Conservation (phyloP, 495 filamentous ascomycete genomes). For the Clohesyomyces aquaticus region DNA sequence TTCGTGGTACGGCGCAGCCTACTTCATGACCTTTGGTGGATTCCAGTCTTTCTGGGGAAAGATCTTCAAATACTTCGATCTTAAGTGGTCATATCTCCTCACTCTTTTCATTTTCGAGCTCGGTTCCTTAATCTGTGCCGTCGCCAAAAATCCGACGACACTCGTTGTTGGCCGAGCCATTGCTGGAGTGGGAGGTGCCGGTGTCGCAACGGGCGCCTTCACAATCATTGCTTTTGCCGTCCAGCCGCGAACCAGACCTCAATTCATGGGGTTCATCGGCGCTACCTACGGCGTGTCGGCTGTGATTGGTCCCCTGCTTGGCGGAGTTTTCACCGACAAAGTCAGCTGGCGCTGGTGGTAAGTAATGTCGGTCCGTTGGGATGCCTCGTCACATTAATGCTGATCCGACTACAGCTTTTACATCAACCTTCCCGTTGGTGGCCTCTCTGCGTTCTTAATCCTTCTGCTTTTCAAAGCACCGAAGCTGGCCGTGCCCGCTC, state of each 20-base stretch:
- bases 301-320: slow-evolving; percentile 45
- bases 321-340: slow-evolving; percentile 47
- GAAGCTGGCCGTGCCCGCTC: slow-evolving; percentile 37
- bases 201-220: slow-evolving; percentile 80
- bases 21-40: slow-evolving; percentile 48
- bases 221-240: slow-evolving; percentile 80
- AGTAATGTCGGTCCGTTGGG: background rate
- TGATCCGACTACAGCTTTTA: slow-evolving; percentile 49
- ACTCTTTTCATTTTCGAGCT: slow-evolving; percentile 80
- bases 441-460: slow-evolving; percentile 45
- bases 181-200: slow-evolving; percentile 78
- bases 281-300: slow-evolving; percentile 78
- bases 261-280: slow-evolving; percentile 72
- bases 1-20: slow-evolving; percentile 35
- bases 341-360: slow-evolving; percentile 65
- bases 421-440: slow-evolving; percentile 60
- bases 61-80: slow-evolving; percentile 76
- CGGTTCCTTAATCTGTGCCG: slow-evolving; percentile 79
- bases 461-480: slow-evolving; percentile 51
- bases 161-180: slow-evolving; percentile 85
- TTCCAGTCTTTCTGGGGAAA: slow-evolving; percentile 76
- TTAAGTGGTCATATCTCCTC: slow-evolving; percentile 67
- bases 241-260: slow-evolving; percentile 68
- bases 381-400: background rate
- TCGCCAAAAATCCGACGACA: slow-evolving; percentile 70